Base-by-base conservation (phyloP, 495 filamentous ascomycete genomes). In the Penicillium psychrofluorescens region DNA sequence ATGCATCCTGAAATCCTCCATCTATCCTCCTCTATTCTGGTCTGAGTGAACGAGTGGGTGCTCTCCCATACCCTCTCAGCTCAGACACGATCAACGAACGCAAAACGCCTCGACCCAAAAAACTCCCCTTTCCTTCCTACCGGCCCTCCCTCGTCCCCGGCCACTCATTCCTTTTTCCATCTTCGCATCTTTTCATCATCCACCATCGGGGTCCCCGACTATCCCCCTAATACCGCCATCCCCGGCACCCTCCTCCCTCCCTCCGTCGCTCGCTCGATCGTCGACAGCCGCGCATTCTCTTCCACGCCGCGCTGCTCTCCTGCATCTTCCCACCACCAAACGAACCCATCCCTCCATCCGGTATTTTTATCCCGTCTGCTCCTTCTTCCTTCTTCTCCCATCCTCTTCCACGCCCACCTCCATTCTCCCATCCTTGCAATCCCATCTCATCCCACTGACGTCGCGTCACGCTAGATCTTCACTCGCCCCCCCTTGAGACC, bases 201-300 rank as follows among this genome's bases (percentile, higher is more conserved):
- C 29, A 41, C 43, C 45, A 22, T 22, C 22, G 22, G 4, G 22
- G 22, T 22, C 22, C 22, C 2, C 6, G 4, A 22, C 34, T 43
- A 33, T 36, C 33, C 22, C 32, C 37, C 14, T 34, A 10, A 34
- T 12, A 10, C 32, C 32, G 29, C 43, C 36, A 33, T 48, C 36
- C 8, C 43, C 43, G 41, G 45, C 49, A 35, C 49, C 42, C 42
- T 37, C 38, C 36, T 48, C 45, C 36, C 45, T 47, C 48, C 38
- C 29, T 16, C 28, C 32, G n/a, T 34, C 32, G 9, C 32, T 34
- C 32, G n/a, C 2, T 12, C 10, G 32, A 34, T 34, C 32, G 32
- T 57, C 55, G 51, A 46, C 54, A 54, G 53, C 51, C 51, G 56
- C 57, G 57, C 57, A 58, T 61, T 58, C 55, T 61, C 57, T 61